Evolutionary conservation across 2,329 filamentous ascomycete species (phyloP).

Genomic region (Tolypocladium endophyticum): DNA sequence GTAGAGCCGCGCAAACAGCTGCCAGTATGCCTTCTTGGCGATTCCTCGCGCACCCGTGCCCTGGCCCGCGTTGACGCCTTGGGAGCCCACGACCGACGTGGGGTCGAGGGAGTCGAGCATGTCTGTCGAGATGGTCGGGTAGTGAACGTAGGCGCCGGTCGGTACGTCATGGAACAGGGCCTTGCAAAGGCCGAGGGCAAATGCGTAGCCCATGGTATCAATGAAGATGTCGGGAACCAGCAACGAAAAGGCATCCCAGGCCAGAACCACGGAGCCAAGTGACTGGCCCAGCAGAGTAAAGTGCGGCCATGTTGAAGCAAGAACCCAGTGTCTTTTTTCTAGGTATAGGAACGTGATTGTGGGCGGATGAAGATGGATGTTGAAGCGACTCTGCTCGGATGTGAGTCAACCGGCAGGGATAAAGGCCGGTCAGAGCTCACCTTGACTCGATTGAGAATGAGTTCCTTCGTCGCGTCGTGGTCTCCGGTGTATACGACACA

Average conservation of each 20-base stretch:
- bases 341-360: slow-evolving; percentile 85
- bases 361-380: slow-evolving; percentile 77
- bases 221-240: slow-evolving; percentile 89
- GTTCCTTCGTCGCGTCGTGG: slow-evolving; percentile 71
- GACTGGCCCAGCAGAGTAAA: slow-evolving; percentile 95
- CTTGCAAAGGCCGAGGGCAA: slow-evolving; percentile 73
- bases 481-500: slow-evolving; percentile 95
- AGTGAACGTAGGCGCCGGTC: slow-evolving; percentile 91
- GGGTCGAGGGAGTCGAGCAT: slow-evolving; percentile 82
- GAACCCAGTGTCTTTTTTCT: slow-evolving; percentile 74
- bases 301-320: slow-evolving; percentile 77
- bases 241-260: slow-evolving; percentile 86
- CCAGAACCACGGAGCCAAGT: slow-evolving; percentile 74
- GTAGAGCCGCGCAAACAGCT: slow-evolving; percentile 73
- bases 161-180: slow-evolving; percentile 71
- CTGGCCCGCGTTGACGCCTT: slow-evolving; percentile 74
- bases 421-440: slow-evolving; percentile 26
- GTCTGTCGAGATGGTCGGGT: slow-evolving; percentile 95
- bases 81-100: slow-evolving; percentile 41
- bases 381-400: slow-evolving; percentile 62
- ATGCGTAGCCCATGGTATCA: slow-evolving; percentile 98
- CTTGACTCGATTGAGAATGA: slow-evolving; percentile 68
- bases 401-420: slow-evolving; percentile 5
- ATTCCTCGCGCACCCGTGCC: slow-evolving; percentile 61
- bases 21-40: slow-evolving; percentile 77